phyloP scores from a whole-genome alignment of 2,329 filamentous ascomycete species.

The Chaetothyriales sp. region DNA sequence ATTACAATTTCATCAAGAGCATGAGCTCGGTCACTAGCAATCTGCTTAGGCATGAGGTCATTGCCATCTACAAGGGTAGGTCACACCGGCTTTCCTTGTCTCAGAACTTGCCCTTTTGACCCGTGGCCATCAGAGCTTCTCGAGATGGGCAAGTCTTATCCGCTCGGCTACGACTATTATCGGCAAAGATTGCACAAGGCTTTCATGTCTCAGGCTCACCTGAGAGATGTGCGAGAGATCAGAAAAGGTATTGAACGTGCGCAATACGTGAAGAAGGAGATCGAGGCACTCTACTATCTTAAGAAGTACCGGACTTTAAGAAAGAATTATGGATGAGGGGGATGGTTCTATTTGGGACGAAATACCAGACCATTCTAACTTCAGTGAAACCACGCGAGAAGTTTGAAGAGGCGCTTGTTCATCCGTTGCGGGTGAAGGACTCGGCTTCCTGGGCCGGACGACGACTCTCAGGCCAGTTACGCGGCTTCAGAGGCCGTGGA shows the following conservation, averaged over 20 bases:
- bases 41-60: slow-evolving; percentile 60
- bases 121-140: slow-evolving; percentile 52
- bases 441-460: no score
- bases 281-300: slow-evolving; percentile 62
- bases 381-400: not conserved
- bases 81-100: not conserved
- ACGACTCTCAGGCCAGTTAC: no score
- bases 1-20: not conserved
- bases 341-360: not conserved
- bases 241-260: slow-evolving; percentile 60
- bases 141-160: slow-evolving; percentile 73
- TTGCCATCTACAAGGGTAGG: slow-evolving; percentile 76
- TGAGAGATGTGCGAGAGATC: slow-evolving; percentile 64
- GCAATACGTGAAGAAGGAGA: slow-evolving; percentile 87
- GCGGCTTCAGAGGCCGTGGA: no score
- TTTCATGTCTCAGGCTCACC: slow-evolving; percentile 59
- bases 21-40: not conserved
- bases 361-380: not conserved
- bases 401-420: not conserved
- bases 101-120: not conserved
- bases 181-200: slow-evolving; percentile 68
- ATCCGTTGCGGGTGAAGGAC: no score
- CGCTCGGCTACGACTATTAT: slow-evolving; percentile 72
- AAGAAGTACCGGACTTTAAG: slow-evolving; percentile 13
- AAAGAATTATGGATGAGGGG: not conserved